Conservation (phyloP, 352 stramenopile species). For the Phytophthora constricta region DNA sequence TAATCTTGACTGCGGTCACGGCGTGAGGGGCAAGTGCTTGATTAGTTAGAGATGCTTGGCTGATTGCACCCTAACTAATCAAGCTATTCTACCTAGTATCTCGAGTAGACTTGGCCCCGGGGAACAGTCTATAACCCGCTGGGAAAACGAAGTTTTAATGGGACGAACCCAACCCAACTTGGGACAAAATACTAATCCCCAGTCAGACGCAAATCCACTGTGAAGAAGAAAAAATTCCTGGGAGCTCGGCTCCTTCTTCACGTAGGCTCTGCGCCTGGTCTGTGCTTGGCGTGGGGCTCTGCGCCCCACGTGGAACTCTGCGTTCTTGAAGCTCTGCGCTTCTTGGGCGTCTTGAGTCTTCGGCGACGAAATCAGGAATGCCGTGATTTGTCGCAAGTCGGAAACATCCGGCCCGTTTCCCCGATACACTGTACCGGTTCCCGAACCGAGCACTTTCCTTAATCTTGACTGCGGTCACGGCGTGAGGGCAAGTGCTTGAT, state of each 20-base stretch:
- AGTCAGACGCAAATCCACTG: neutral
- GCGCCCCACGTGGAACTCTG: neutral
- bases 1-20: neutral
- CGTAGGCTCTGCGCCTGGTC: too few species aligned
- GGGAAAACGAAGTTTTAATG: neutral
- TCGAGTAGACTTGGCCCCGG: neutral
- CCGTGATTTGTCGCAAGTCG: neutral
- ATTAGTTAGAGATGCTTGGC: constrained; percentile 3
- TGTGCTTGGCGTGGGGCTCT: too few species aligned
- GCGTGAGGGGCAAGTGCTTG: neutral
- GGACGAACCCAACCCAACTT: neutral
- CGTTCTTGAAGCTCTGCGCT: neutral
- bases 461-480: too few species aligned
- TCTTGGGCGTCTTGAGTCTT: neutral
- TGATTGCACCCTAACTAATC: neutral
- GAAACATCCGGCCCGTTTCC: neutral
- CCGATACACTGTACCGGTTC: neutral
- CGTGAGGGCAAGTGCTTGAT: too few species aligned
- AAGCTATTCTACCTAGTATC: neutral
- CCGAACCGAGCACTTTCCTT: neutral
- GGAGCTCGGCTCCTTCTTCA: neutral
- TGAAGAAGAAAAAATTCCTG: neutral
- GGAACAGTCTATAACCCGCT: constrained; percentile 1
- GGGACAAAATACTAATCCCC: neutral
- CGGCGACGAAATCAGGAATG: neutral